Evolutionary conservation across 805 yeast species (phyloP).

Genomic region (Schwanniomyces sp.): DNA sequence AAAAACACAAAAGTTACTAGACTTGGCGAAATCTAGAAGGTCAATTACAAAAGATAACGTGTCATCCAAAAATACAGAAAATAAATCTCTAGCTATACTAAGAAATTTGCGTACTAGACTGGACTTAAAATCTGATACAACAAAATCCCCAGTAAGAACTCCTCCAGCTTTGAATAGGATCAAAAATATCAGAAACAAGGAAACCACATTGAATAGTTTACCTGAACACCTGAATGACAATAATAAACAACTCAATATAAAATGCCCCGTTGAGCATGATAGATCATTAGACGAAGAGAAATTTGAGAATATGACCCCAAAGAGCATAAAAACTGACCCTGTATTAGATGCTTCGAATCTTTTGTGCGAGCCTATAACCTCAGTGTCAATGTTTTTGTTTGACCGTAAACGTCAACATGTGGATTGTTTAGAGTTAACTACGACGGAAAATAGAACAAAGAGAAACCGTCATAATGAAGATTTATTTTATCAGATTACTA

Average conservation of each 20-base stretch:
- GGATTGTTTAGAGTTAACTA: conserved; percentile 1
- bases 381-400: conserved; percentile 16
- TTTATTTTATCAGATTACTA: conserved; percentile 39
- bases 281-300: neutral
- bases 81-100: conserved; percentile 4
- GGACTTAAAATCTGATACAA: neutral
- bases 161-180: neutral
- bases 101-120: conserved; percentile 1
- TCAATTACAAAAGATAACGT: neutral
- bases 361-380: conserved; percentile 10
- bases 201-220: too few relatives aligned
- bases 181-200: neutral
- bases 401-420: conserved; percentile 3
- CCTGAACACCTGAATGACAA: neutral
- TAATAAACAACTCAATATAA: neutral
- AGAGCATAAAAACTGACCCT: neutral
- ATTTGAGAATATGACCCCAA: neutral
- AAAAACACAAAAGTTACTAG: neutral
- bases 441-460: conserved; percentile 14
- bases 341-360: conserved; percentile 6
- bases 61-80: neutral
- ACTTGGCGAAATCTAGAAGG: neutral
- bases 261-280: neutral
- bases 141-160: neutral
- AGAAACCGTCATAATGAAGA: conserved; percentile 18